Conservation (phyloP, 202 grass and related monocot genomes). For the Panicum virgatum region DNA sequence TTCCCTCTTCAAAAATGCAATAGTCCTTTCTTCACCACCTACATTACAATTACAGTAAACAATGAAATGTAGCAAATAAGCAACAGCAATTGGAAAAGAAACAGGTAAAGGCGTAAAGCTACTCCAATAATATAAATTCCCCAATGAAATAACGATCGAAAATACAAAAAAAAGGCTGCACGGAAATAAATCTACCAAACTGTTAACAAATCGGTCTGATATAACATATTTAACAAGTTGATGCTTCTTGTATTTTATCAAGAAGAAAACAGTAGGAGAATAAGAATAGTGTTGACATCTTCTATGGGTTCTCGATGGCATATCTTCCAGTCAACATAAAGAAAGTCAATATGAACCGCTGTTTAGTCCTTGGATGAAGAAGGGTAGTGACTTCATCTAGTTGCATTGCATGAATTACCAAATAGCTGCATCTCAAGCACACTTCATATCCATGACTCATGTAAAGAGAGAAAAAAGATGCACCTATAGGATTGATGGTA, state of each 20-base stretch:
- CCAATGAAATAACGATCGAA: neutral
- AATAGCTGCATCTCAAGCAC: neutral
- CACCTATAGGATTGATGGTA: neutral
- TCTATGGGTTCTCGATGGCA: neutral
- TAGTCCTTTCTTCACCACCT: constrained; percentile 84
- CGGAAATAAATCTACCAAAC: neutral
- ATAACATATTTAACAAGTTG: neutral
- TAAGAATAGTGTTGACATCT: neutral
- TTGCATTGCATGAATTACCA: neutral
- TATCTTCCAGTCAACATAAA: neutral
- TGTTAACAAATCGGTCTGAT: neutral
- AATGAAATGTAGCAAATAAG: constrained; percentile 3
- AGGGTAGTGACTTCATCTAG: constrained; percentile 15
- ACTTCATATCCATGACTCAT: neutral
- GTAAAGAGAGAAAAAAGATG: neutral
- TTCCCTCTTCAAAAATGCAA: constrained; percentile 84
- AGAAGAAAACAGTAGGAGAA: neutral
- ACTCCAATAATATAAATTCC: neutral
- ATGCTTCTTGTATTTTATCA: constrained; percentile 3
- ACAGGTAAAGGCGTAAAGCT: constrained; percentile 3
- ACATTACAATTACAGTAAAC: constrained; percentile 38
- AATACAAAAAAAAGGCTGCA: neutral
- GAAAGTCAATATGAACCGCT: neutral
- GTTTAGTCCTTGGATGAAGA: constrained; percentile 2
- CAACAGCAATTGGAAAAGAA: constrained; percentile 5